Percentiles rank a stretch among this genome's conserved stretches.
These are phyloP conservation scores for Curvularia lunata DNA, from an alignment of 2,329 filamentous ascomycete species.

Conservation along the genomic window DNA sequence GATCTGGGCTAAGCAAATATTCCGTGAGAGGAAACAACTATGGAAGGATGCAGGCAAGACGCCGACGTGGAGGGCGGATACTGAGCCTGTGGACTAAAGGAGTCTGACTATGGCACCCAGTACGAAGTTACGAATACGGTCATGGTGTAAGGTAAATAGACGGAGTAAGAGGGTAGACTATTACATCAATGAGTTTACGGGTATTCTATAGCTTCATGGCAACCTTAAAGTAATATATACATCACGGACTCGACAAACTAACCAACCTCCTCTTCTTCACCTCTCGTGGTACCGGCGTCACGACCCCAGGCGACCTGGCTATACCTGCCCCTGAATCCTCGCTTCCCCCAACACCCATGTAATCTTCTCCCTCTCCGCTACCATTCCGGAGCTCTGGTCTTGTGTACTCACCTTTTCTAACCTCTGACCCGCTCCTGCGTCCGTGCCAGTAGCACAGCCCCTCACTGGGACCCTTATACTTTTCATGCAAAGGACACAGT, in stretches of 20 bases:
- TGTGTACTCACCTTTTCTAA: slow-evolving; percentile 15
- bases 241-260: slow-evolving; percentile 25
- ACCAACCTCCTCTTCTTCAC: slow-evolving; percentile 26
- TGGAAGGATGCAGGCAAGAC: slow-evolving; percentile 62
- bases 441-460: slow-evolving; percentile 54
- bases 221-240: not conserved
- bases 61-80: slow-evolving; percentile 38
- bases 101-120: not conserved
- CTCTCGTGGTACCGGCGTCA: slow-evolving; percentile 4
- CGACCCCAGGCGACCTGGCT: not conserved
- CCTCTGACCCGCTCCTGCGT: slow-evolving; percentile 36
- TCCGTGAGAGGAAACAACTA: slow-evolving; percentile 75
- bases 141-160: not conserved
- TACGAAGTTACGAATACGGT: not conserved
- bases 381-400: slow-evolving; percentile 5
- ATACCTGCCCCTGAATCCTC: not conserved
- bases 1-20: slow-evolving; percentile 77
- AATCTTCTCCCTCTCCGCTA: slow-evolving; percentile 5
- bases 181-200: not conserved
- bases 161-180: not conserved
- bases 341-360: not conserved
- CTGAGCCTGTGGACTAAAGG: slow-evolving; percentile 26
- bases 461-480: slow-evolving; percentile 47
- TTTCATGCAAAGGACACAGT: slow-evolving; percentile 52
- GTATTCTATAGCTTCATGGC: not conserved